Conservation (phyloP, 2,329 filamentous ascomycete species). For the Colletotrichum sp. region DNA sequence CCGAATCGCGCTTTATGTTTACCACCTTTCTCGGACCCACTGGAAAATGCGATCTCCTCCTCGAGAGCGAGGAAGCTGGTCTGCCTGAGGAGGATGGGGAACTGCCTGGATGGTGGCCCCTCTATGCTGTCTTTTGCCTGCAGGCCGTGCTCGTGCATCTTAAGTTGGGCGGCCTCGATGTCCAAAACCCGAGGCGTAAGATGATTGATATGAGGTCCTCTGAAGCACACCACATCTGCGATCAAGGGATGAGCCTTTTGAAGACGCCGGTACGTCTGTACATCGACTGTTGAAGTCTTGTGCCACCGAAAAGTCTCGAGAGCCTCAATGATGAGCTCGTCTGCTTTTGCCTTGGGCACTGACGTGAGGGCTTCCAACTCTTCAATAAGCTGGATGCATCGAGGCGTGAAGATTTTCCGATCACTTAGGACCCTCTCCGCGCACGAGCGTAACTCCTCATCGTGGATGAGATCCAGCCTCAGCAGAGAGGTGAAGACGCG, state of each 20-base stretch:
- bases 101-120: slow-evolving; percentile 48
- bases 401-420: slow-evolving; percentile 45
- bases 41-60: slow-evolving; percentile 47
- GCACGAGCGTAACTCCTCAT: slow-evolving; percentile 31
- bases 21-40: slow-evolving; percentile 27
- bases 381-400: slow-evolving; percentile 40
- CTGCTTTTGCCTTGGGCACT: slow-evolving; percentile 25
- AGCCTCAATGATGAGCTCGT: slow-evolving; percentile 44
- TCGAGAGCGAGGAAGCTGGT: slow-evolving; percentile 59
- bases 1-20: slow-evolving; percentile 55
- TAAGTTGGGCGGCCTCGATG: slow-evolving; percentile 47
- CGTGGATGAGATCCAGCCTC: slow-evolving; percentile 43
- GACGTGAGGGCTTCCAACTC: background rate
- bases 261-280: slow-evolving; percentile 45
- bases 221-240: slow-evolving; percentile 49
- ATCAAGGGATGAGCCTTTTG: slow-evolving; percentile 49
- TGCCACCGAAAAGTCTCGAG: slow-evolving; percentile 54
- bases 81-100: slow-evolving; percentile 53
- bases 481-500: slow-evolving; percentile 40
- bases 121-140: slow-evolving; percentile 54
- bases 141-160: slow-evolving; percentile 46
- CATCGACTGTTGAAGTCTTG: slow-evolving; percentile 39
- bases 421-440: slow-evolving; percentile 36
- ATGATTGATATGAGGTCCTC: slow-evolving; percentile 56
- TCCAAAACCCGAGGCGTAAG: slow-evolving; percentile 56